phyloP scores from a whole-genome alignment of 75 land plant species.

The Isoetes taiwanensis region DNA sequence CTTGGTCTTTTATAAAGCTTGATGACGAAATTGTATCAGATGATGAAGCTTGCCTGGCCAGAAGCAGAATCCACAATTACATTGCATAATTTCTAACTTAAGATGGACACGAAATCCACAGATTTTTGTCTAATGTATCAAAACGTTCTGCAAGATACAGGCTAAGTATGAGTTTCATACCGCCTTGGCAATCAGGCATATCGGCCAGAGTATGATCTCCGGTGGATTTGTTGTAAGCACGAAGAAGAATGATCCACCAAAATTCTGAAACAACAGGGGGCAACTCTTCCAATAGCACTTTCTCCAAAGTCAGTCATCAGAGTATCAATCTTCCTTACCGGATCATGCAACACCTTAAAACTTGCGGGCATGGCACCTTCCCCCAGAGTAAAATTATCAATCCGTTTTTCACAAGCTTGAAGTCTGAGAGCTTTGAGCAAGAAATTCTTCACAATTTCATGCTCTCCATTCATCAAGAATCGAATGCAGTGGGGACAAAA shows the following conservation, averaged over 20 bases:
- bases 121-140: no score
- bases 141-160: constrained; percentile 75
- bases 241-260: constrained; percentile 89
- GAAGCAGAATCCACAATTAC: no score
- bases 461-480: constrained; percentile 79
- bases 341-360: constrained; percentile 71
- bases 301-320: constrained; percentile 82
- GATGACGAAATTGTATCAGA: no score
- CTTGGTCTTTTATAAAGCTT: no score
- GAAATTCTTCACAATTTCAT: constrained; percentile 62
- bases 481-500: constrained; percentile 69
- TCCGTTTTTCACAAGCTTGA: constrained; percentile 63
- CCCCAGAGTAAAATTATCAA: constrained; percentile 68
- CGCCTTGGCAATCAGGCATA: constrained; percentile 61
- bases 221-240: constrained; percentile 66
- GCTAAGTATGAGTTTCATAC: constrained; percentile 58
- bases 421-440: constrained; percentile 55
- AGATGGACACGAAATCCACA: no score
- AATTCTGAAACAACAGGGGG: constrained; percentile 86
- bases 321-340: constrained; percentile 37
- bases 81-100: no score
- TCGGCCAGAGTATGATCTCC: constrained; percentile 56
- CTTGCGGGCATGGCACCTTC: constrained; percentile 91
- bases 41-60: no score
- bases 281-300: constrained; percentile 72